Evolutionary conservation across 768 basidiomycete species (phyloP), one percentile per base, ranked within the genome.

Genomic region (Boletus bicolor): DNA sequence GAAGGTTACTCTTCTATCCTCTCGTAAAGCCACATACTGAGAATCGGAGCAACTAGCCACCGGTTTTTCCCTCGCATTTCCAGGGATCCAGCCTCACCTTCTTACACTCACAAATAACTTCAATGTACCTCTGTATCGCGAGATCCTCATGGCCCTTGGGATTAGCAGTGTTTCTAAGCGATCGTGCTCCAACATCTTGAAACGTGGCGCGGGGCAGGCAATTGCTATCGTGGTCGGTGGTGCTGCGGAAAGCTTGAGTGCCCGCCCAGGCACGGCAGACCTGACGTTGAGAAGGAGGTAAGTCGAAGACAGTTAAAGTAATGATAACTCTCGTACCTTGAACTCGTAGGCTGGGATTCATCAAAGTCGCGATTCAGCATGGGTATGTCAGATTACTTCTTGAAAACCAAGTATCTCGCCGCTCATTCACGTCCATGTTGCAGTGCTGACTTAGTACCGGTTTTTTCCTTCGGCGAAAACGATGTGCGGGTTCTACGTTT

Each of bases 391-490:
- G 17, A 43, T 49, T 11, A 30, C 50, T 59, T 15, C 5, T 11
- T 3, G 21, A 5, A 49, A 26, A 8, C 24, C 21, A n/a, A n/a
- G 24, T n/a, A 30, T 46, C 44, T 38, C 48, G 39, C 32, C 56
- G 14, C 48, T 39, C 26, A 53, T 55, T 43, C 35, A 57, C 26
- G 50, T 54, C 11, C 46, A 34, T 44, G 37, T 14, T 51, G 24
- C 60, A 94, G 93, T 51, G 97, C 97, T 38, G 93, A 95, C 65
- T 78, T 99, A 11, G 97, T 99, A 0, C 97, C 97, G 0, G 95
- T 98, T 4, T 98, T 99, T 68, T 95, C 93, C 6, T 99, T 99
- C 64, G 97, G 97, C 12, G 97, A 99, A 77, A 98, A 98, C 69
- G 97, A 98, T 71, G 95, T 95, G 58, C 9, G 66, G 83, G 79